These are phyloP conservation scores for Yamadazyma blattariae DNA, from an alignment of 1,139 yeast species.

Conservation along the genomic window DNA sequence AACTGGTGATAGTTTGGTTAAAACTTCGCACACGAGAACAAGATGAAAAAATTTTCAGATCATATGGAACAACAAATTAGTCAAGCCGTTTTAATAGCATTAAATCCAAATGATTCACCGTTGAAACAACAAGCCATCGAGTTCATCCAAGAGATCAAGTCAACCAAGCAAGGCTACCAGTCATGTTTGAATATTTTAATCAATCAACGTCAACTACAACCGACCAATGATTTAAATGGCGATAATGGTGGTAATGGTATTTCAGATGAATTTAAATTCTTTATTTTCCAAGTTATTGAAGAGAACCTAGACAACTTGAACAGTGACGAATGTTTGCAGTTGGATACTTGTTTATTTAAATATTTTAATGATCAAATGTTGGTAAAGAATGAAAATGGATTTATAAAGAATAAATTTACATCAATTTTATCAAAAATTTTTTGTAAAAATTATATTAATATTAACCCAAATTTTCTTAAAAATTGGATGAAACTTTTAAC, in stretches of 20 bases:
- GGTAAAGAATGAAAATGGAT: conserved; percentile 48
- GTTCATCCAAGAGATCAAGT: conserved; percentile 71
- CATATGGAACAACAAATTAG: conserved; percentile 45
- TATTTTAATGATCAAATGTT: conserved; percentile 32
- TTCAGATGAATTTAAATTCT: conserved; percentile 68
- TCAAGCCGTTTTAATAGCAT: conserved; percentile 91
- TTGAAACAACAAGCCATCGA: conserved; percentile 83
- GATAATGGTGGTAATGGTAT: no score
- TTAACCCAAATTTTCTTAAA: conserved; percentile 66
- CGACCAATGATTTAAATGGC: conserved; percentile 27
- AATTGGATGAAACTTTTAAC: conserved; percentile 44
- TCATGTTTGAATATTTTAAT: conserved; percentile 65
- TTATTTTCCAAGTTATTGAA: conserved; percentile 77
- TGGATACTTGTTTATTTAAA: conserved; percentile 41
- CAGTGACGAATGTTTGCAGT: conserved; percentile 42
- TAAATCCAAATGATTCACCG: conserved; percentile 65
- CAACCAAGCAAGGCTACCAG: conserved; percentile 77
- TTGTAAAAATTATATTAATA: conserved; percentile 57
- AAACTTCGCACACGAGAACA: no score
- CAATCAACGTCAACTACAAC: no score
- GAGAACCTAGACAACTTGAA: conserved; percentile 54
- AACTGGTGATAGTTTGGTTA: no score
- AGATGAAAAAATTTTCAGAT: conserved; percentile 7
- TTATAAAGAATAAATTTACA: conserved; percentile 75
- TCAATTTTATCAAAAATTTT: conserved; percentile 72